phyloP scores from a whole-genome alignment of 2,329 filamentous ascomycete genomes.

The Neoascochyta sp. region DNA sequence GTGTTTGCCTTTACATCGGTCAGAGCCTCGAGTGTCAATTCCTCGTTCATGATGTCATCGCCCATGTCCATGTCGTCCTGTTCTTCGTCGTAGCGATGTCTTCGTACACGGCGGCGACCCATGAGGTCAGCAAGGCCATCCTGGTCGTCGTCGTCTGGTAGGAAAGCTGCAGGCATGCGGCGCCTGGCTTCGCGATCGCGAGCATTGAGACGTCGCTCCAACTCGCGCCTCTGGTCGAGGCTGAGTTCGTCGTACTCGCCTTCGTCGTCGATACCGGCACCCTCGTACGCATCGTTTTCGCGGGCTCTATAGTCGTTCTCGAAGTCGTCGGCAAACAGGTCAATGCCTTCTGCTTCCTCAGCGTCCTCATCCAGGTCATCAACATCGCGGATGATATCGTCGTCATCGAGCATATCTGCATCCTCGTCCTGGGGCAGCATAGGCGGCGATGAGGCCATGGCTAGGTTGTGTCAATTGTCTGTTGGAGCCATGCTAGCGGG shows the following conservation, averaged over 20 bases:
- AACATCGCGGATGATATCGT: constrained; percentile 61
- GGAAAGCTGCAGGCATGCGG: constrained; percentile 67
- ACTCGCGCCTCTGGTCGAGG: constrained; percentile 60
- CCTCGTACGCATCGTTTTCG: constrained; percentile 61
- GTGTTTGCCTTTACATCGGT: constrained; percentile 91
- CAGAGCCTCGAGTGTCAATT: constrained; percentile 85
- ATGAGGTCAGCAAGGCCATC: constrained; percentile 82
- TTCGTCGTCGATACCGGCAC: constrained; percentile 73
- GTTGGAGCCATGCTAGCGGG: constrained; percentile 1
- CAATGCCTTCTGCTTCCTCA: constrained; percentile 66
- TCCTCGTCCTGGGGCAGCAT: constrained; percentile 66
- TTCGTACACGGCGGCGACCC: constrained; percentile 75
- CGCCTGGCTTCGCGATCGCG: constrained; percentile 68
- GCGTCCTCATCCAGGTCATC: constrained; percentile 66
- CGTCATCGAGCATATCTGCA: constrained; percentile 67
- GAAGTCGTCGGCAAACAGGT: constrained; percentile 68
- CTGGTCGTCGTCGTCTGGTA: constrained; percentile 79
- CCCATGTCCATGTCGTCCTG: constrained; percentile 84
- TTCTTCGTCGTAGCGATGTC: constrained; percentile 92
- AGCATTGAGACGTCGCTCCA: constrained; percentile 70
- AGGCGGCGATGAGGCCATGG: constrained; percentile 59
- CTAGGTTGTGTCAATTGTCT: constrained; percentile 35
- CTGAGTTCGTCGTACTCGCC: constrained; percentile 72
- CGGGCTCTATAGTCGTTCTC: constrained; percentile 57
- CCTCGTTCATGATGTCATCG: constrained; percentile 91